These are phyloP conservation scores for Chaetothyriales sp. DNA, from an alignment of 2,329 filamentous ascomycete species.

Conservation along the genomic window DNA sequence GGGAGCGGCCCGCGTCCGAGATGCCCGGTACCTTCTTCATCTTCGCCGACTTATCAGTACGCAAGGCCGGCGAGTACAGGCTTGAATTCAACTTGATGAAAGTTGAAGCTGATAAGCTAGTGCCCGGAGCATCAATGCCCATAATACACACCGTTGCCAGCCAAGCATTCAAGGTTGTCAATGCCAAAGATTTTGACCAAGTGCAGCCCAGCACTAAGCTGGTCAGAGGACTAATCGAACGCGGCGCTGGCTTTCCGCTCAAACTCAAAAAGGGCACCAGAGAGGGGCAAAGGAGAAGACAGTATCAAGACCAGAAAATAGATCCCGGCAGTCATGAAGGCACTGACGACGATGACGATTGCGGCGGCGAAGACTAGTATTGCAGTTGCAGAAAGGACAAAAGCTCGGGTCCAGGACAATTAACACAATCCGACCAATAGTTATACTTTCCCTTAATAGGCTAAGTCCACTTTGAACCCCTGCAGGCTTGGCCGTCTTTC, in stretches of 20 bases:
- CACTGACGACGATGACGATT: conserved; percentile 2
- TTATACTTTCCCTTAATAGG: no score
- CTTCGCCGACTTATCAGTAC: conserved; percentile 33
- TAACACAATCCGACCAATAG: no score
- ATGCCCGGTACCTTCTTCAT: conserved; percentile 32
- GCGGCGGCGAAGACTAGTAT: neutral
- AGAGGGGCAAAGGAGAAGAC: conserved; percentile 12
- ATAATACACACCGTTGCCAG: conserved; percentile 8
- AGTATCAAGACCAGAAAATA: conserved; percentile 5
- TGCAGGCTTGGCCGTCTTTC: no score
- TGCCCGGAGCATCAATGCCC: conserved; percentile 6
- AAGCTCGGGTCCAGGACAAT: neutral
- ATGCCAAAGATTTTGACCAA: conserved; percentile 18
- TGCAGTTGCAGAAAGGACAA: neutral
- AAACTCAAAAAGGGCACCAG: conserved; percentile 17
- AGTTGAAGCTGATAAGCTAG: conserved; percentile 8
- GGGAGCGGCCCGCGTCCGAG: conserved; percentile 4
- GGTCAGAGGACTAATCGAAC: conserved; percentile 15
- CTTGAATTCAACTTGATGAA: conserved; percentile 33
- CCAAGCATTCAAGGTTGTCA: conserved; percentile 15
- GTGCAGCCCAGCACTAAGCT: conserved; percentile 17
- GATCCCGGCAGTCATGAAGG: conserved; percentile 6
- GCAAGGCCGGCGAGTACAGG: conserved; percentile 30
- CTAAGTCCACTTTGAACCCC: no score
- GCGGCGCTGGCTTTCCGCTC: conserved; percentile 16